A percentile compares a stretch with the other conserved stretches of the same genome.
Evolutionary conservation across 257 asterid genomes (phyloP).

Genomic region (Buddleja alternifolia): DNA sequence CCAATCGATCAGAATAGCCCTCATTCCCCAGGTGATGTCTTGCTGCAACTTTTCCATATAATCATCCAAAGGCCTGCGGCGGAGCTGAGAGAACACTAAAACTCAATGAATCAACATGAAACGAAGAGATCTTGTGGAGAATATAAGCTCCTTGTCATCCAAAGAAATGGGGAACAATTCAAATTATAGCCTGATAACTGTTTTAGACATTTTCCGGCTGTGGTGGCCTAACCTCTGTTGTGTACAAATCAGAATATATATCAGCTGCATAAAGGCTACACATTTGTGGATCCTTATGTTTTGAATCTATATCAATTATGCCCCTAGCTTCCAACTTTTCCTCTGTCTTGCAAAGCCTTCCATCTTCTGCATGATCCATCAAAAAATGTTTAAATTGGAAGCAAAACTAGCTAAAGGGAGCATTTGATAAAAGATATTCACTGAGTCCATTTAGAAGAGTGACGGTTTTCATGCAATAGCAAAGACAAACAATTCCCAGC

Average conservation of each 20-base stretch:
- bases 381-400: slow-evolving; percentile 29
- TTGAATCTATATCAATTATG: slow-evolving; percentile 71
- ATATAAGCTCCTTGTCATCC: background rate
- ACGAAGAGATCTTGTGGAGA: background rate
- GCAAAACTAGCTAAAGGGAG: slow-evolving; percentile 15
- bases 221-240: slow-evolving; percentile 67
- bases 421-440: background rate
- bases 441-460: slow-evolving; percentile 18
- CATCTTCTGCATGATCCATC: slow-evolving; percentile 51
- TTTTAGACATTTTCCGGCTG: slow-evolving; percentile 21
- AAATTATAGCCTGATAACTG: background rate
- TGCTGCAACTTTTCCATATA: slow-evolving; percentile 86
- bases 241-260: slow-evolving; percentile 61
- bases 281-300: slow-evolving; percentile 80
- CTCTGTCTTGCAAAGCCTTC: slow-evolving; percentile 32
- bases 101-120: slow-evolving; percentile 21
- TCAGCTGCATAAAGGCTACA: slow-evolving; percentile 90
- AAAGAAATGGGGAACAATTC: slow-evolving; percentile 1
- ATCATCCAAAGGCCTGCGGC: slow-evolving; percentile 64
- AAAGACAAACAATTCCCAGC: slow-evolving; percentile 7
- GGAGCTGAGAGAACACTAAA: slow-evolving; percentile 54
- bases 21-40: slow-evolving; percentile 78
- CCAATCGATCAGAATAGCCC: slow-evolving; percentile 93
- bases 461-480: background rate
- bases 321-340: slow-evolving; percentile 51